Evolutionary conservation across 148 eudicot species (phyloP), one percentile per base, ranked within the genome.

Genomic region (Polygonum maritimum): DNA sequence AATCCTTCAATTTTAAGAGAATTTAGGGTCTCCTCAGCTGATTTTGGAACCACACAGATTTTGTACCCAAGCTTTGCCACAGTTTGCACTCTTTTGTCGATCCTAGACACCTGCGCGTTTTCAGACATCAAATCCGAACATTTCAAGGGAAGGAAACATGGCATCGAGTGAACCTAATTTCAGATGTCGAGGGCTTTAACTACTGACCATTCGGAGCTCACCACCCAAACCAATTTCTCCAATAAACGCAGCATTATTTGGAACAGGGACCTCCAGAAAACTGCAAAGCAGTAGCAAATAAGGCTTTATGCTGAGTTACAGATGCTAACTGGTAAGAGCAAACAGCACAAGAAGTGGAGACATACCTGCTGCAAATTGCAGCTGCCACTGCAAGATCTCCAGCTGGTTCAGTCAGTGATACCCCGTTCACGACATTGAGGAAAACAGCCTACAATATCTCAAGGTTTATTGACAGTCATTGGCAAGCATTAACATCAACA

Each of bases 321-420:
- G 0, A 60, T 6, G n/a, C n/a, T 15, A 36, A 67, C 14, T 67
- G 71, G 71, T 67, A 36, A 5, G 38, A 16, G 44, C 38, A 44
- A 67, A 67, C 44, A 35, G 44, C 44, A 35, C 6, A 9, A 57
- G 63, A 44, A 14, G 71, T 67, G 51, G 22, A 72, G 2, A 75
- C 88, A 78, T 87, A 78, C 99, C 98, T 91, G 91, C 99, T 96
- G 85, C 99, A 96, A 78, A 96, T 92, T 77, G 99, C 99, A 0
- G 93, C 99, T 63, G 98, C 99, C 79, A 92, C 82, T 48, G 99
- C 98, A 74, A 92, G 97, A 84, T 96, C 99, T 52, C 97, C 99
- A 79, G 98, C 91, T 76, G 97, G 89, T 76, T 96, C 99, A 3
- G 83, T 76, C 76, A 96, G 79, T 41, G 84, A 79, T 39, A 80